Base-by-base conservation (phyloP, 208 protist species). In the Porcisia hertigi region DNA sequence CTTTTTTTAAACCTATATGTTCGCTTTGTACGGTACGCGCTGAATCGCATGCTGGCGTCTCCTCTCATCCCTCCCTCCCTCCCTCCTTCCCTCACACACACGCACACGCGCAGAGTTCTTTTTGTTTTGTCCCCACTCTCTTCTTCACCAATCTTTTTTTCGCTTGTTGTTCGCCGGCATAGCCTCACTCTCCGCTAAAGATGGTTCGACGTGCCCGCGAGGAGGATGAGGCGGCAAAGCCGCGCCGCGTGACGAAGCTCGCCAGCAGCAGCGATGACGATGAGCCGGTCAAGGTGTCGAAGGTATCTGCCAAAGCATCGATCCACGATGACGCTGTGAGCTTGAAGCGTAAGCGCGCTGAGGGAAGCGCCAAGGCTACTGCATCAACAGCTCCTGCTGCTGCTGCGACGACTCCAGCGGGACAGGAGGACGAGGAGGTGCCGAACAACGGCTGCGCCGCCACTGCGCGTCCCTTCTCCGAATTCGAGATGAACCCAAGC, bases 401-500 rank as follows among this genome's bases (percentile, higher is more conserved):
- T 3, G 23, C 71, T 18, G 49, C 57, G 5, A 67, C 23, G 12
- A 39, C 73, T 1, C 49, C 41, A 11, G 59, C 47, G 11, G 18
- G 34, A 49, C 55, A 69, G 69, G 80, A 66, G 64, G 59, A 60
- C 18, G 83, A 89, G 52, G 84, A 87, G 39, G 65, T 81, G 70
- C 85, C 89, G 11, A 94, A 92, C 79, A 96, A 92, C 73, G 92
- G 89, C 76, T 88, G 83, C 60, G 87, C 77, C 36, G 84, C 84
- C 36, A 86, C 83, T 0, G 81, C 86, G 14, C 88, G 89, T 16
- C 91, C 93, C 6, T 95, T 97, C 65, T 88, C 85, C 6, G 93
- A 97, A 45, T 98, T 97, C 77, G 82, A 89, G 36, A 71, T 98
- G 59, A 92, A 81, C 75, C 69, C 85, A 4, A 72, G 65, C n/a